A percentile compares a stretch with the other conserved stretches of the same genome.
These are phyloP conservation scores for Daedaleopsis sinensis DNA, from an alignment of 768 basidiomycete genomes.

Conservation along the genomic window DNA sequence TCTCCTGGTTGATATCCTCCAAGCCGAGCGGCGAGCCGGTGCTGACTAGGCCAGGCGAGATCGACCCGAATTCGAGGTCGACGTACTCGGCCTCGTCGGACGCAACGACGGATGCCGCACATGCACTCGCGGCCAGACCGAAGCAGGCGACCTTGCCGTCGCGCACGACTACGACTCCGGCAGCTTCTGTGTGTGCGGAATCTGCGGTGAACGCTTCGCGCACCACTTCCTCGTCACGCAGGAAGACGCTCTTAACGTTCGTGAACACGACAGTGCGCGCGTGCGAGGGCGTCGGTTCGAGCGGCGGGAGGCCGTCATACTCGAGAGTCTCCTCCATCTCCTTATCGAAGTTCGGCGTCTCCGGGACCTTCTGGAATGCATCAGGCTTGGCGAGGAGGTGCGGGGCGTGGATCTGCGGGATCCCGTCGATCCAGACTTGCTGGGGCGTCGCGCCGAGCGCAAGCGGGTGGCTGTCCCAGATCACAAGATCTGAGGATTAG, in stretches of 20 bases:
- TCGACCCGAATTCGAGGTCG: constrained; percentile 67
- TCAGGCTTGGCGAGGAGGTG: constrained; percentile 55
- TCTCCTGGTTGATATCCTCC: constrained; percentile 66
- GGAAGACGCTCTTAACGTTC: constrained; percentile 59
- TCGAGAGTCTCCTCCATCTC: constrained; percentile 56
- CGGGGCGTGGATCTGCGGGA: constrained; percentile 61
- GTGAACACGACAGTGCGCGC: constrained; percentile 56
- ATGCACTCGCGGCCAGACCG: constrained; percentile 36
- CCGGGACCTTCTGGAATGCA: constrained; percentile 53
- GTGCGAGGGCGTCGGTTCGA: constrained; percentile 43
- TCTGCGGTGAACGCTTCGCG: constrained; percentile 34
- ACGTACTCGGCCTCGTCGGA: constrained; percentile 36
- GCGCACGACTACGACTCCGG: constrained; percentile 50
- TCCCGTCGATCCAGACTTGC: constrained; percentile 87
- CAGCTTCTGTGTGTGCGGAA: constrained; percentile 1
- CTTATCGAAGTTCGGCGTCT: constrained; percentile 60
- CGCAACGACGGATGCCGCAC: not conserved
- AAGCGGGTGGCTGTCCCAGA: constrained; percentile 82
- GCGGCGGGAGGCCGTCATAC: constrained; percentile 68
- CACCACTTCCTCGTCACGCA: constrained; percentile 36
- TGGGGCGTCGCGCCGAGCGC: constrained; percentile 75
- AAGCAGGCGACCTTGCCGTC: constrained; percentile 59
- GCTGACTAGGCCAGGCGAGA: constrained; percentile 63
- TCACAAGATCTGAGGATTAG: constrained; percentile 55
- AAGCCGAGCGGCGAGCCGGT: constrained; percentile 69